Percentiles rank a stretch among this genome's conserved stretches.
These are phyloP conservation scores for Candida endomychidarum DNA, from an alignment of 805 yeast species.

Conservation along the genomic window DNA sequence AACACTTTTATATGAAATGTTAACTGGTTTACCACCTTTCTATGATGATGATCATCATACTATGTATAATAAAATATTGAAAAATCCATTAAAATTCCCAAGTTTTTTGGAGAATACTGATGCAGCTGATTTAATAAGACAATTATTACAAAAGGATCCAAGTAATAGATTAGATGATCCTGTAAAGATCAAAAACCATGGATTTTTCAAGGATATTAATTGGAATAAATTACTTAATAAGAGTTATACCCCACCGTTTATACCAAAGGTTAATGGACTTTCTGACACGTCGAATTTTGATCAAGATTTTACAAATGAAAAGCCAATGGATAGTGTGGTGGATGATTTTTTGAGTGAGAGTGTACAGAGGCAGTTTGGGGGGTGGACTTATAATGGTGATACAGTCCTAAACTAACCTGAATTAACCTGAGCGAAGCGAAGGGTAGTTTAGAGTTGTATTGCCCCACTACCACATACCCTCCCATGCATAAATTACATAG, in stretches of 20 bases:
- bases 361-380: constrained; percentile 98
- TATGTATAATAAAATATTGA: constrained; percentile 92
- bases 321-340: constrained; percentile 93
- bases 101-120: constrained; percentile 75
- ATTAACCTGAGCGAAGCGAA: no score
- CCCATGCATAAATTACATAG: no score
- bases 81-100: constrained; percentile 88
- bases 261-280: constrained; percentile 83
- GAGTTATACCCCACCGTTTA: constrained; percentile 92
- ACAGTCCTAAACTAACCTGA: constrained; percentile 17
- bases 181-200: constrained; percentile 76
- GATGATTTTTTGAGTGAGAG: constrained; percentile 88
- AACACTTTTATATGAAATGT: constrained; percentile 89
- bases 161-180: constrained; percentile 78
- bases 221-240: constrained; percentile 82
- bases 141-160: constrained; percentile 84
- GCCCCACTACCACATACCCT: no score
- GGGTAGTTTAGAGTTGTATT: no score
- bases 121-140: constrained; percentile 76
- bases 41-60: constrained; percentile 90
- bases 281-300: constrained; percentile 93
- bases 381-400: constrained; percentile 93
- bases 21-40: constrained; percentile 95
- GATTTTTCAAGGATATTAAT: constrained; percentile 85
- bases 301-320: constrained; percentile 85